phyloP scores from a whole-genome alignment of 163 green algal species.

The Coccomyxa subellipsoidea region DNA sequence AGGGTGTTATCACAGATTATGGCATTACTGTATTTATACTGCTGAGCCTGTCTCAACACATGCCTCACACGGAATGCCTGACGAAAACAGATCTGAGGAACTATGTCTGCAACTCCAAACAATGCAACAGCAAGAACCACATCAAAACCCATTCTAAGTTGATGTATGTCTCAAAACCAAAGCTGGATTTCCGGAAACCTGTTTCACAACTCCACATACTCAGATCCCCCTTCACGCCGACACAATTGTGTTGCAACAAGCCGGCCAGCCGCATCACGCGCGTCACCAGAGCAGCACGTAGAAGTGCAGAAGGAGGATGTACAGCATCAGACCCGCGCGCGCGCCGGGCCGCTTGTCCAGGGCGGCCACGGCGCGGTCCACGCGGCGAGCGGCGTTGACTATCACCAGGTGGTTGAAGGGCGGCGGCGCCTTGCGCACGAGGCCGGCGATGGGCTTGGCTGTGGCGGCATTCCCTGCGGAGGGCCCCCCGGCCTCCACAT shows the following conservation, averaged over 20 bases:
- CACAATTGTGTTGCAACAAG: not conserved
- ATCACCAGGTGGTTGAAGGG: constrained; percentile 16
- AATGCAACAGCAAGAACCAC: no score
- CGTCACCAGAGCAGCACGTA: not conserved
- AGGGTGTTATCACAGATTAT: no score
- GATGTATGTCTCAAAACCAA: no score
- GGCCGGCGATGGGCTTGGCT: constrained; percentile 19
- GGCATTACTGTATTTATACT: no score
- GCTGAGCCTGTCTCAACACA: no score
- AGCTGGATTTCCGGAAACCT: no score
- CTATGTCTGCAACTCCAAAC: no score
- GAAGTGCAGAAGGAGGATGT: constrained; percentile 30
- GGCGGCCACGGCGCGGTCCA: constrained; percentile 18
- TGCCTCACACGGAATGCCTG: no score
- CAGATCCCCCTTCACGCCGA: not conserved
- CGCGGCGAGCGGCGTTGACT: constrained; percentile 13
- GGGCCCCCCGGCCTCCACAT: constrained; percentile 24
- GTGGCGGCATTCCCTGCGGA: not conserved
- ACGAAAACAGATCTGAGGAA: no score
- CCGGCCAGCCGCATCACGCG: not conserved
- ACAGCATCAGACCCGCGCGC: constrained; percentile 14
- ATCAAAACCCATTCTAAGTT: no score
- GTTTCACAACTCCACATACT: not conserved
- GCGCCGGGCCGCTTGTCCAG: constrained; percentile 20
- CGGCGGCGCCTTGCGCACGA: constrained; percentile 12